Evolutionary conservation across 1,284 basidiomycete genomes (phyloP).

Genomic region (Sutorius eximius): DNA sequence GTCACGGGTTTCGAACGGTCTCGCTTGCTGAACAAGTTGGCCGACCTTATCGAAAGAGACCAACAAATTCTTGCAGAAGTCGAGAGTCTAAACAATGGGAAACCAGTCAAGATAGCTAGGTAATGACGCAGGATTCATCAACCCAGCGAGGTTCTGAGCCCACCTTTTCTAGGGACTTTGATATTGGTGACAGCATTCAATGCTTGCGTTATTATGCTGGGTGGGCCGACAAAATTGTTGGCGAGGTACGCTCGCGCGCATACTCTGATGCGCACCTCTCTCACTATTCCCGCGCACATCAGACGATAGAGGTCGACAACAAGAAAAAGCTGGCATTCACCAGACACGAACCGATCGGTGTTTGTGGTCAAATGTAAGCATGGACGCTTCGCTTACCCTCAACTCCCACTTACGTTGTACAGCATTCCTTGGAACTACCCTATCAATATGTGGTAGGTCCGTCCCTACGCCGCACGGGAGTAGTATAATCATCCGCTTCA

Average conservation of each 20-base stretch:
- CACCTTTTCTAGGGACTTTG: constrained; percentile 62
- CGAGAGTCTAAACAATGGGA: constrained; percentile 82
- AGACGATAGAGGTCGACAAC: constrained; percentile 83
- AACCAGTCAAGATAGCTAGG: constrained; percentile 77
- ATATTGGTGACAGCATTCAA: constrained; percentile 80
- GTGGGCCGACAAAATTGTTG: constrained; percentile 67
- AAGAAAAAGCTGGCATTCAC: constrained; percentile 83
- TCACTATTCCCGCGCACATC: neutral
- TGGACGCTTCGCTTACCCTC: constrained; percentile 8
- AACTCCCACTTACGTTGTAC: constrained; percentile 9
- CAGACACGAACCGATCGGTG: constrained; percentile 90
- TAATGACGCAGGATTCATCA: constrained; percentile 25
- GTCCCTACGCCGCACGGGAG: constrained; percentile 8
- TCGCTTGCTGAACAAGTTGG: constrained; percentile 79
- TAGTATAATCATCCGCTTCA: constrained; percentile 5
- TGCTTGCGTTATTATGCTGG: constrained; percentile 83
- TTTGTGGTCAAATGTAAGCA: constrained; percentile 84
- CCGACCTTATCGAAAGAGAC: constrained; percentile 90
- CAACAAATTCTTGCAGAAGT: constrained; percentile 75
- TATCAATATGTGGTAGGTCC: constrained; percentile 78
- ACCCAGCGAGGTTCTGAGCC: neutral
- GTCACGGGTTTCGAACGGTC: constrained; percentile 81
- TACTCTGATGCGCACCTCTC: neutral
- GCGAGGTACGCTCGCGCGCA: constrained; percentile 45
- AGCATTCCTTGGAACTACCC: constrained; percentile 94